These are phyloP conservation scores for Polygonum maritimum DNA, from an alignment of 148 eudicot species.

Conservation along the genomic window DNA sequence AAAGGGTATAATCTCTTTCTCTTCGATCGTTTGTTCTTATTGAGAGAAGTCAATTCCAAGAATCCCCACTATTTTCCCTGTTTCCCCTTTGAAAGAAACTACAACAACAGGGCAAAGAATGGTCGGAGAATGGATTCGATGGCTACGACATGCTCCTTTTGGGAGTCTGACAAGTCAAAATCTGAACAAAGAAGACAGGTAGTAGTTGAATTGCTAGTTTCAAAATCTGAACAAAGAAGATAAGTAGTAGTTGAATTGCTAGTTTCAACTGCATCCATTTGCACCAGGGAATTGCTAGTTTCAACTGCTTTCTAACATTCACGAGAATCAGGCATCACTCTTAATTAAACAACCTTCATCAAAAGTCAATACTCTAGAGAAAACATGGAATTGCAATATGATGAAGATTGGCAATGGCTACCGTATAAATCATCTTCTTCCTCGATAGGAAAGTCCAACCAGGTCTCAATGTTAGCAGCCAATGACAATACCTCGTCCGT, in stretches of 20 bases:
- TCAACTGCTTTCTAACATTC: no score
- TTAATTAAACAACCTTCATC: background rate
- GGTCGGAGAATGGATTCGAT: no score
- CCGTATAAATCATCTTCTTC: slow-evolving; percentile 77
- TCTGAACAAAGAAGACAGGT: slow-evolving; percentile 33
- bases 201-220: slow-evolving; percentile 11
- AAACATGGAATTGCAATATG: background rate
- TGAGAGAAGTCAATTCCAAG: slow-evolving; percentile 9
- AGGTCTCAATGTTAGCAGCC: slow-evolving; percentile 86
- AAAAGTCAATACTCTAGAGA: background rate
- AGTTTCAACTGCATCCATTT: background rate
- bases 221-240: slow-evolving; percentile 42
- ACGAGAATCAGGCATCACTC: background rate
- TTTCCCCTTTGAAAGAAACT: no score
- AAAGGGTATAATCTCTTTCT: background rate
- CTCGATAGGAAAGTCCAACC: slow-evolving; percentile 75
- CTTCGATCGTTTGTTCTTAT: slow-evolving; percentile 7
- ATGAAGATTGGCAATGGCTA: slow-evolving; percentile 15
- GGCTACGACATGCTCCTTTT: slow-evolving; percentile 49
- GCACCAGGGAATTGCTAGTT: no score
- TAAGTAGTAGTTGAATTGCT: background rate
- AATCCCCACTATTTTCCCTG: background rate
- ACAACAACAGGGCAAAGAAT: no score
- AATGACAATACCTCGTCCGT: slow-evolving; percentile 29
- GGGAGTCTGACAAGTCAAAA: slow-evolving; percentile 65